Conservation (phyloP, 2,329 filamentous ascomycete genomes). For the Hirsutella rhossiliensis region DNA sequence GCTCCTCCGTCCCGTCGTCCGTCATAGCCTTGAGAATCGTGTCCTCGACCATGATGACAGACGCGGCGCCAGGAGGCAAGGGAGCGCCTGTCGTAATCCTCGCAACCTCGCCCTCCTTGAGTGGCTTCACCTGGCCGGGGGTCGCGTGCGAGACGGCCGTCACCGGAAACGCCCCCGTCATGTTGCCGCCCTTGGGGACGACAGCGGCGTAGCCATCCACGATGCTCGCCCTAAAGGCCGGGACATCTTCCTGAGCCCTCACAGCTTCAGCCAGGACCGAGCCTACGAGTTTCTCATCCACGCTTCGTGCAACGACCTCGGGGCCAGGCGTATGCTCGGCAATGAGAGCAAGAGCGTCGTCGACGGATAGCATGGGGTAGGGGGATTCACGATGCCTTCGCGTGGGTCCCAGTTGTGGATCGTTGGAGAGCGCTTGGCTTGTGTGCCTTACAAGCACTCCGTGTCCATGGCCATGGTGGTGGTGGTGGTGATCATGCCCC, state of each 20-base stretch:
- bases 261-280: slow-evolving; percentile 76
- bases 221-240: slow-evolving; percentile 89
- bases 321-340: slow-evolving; percentile 58
- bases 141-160: slow-evolving; percentile 78
- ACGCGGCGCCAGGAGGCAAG: slow-evolving; percentile 74
- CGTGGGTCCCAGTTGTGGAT: slow-evolving; percentile 48
- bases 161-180: slow-evolving; percentile 77
- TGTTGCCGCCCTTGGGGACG: slow-evolving; percentile 45
- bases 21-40: slow-evolving; percentile 66
- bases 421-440: slow-evolving; percentile 45
- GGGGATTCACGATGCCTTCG: slow-evolving; percentile 74
- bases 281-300: slow-evolving; percentile 57
- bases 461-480: slow-evolving; percentile 34
- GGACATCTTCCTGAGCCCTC: slow-evolving; percentile 67
- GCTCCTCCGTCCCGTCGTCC: slow-evolving; percentile 72
- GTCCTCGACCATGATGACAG: slow-evolving; percentile 89
- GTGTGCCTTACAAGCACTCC: slow-evolving; percentile 64
- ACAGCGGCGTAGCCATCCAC: slow-evolving; percentile 93
- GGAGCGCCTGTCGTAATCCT: slow-evolving; percentile 93
- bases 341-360: slow-evolving; percentile 66
- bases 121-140: slow-evolving; percentile 49
- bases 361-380: slow-evolving; percentile 82
- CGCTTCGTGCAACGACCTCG: slow-evolving; percentile 40
- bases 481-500: slow-evolving; percentile 23
- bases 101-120: slow-evolving; percentile 66